Conservation (phyloP, 2,329 filamentous ascomycete species). For the Aspergillus fischeri region DNA sequence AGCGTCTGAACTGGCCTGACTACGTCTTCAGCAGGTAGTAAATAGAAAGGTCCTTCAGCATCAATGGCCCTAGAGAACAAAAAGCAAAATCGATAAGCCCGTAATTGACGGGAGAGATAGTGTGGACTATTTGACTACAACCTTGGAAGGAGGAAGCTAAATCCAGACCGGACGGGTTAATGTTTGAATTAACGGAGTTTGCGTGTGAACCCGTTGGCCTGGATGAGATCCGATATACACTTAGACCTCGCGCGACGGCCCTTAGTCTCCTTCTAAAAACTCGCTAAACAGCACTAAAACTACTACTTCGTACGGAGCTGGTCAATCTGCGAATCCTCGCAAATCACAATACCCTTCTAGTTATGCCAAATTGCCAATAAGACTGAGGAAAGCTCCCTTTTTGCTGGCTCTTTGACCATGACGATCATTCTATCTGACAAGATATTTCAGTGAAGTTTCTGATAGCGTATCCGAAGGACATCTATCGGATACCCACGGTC, state of each 20-base stretch:
- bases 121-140: not conserved
- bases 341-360: not conserved
- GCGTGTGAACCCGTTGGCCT: not conserved
- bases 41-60: not conserved
- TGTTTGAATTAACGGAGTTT: not conserved
- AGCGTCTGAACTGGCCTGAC: not conserved
- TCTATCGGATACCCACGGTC: not conserved
- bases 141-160: not conserved
- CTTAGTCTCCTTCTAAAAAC: not conserved
- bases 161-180: not conserved
- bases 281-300: not conserved
- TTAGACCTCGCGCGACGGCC: not conserved
- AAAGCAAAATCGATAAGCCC: not conserved
- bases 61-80: not conserved
- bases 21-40: not conserved
- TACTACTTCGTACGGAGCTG: not conserved
- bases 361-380: not conserved
- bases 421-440: not conserved
- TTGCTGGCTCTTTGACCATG: not conserved
- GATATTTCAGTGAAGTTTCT: not conserved
- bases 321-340: not conserved
- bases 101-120: not conserved
- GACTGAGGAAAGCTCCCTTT: not conserved
- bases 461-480: not conserved
- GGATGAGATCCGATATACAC: not conserved